Evolutionary conservation across 2,329 filamentous ascomycete species (phyloP), one percentile per base, ranked within the genome.

Genomic region (Penicillium sp.): DNA sequence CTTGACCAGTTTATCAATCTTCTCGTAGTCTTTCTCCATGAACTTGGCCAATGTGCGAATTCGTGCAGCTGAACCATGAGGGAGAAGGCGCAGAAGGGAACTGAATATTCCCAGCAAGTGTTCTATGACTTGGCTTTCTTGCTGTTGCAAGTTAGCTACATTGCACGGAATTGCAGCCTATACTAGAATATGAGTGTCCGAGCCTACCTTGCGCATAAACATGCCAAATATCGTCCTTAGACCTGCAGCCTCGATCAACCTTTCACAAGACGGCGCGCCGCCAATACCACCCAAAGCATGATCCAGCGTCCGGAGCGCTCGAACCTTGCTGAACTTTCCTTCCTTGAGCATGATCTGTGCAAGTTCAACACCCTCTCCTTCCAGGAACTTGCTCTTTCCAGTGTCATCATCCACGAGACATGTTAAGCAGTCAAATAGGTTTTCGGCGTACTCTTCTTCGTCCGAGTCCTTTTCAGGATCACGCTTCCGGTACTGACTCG

Each of bases 371-470:
- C 95, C 95, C 79, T 99, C 95, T 1, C 92, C 93, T 68, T 95
- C 91, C 38, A 97, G 74, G 65, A 98, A 95, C 62, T 91, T 92
- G 9, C 79, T 72, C 76, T 97, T 97, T 6, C 93, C 93, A 5
- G 84, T 78, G 0, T 83, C 75, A 62, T 92, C 90, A 69, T 96
- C 91, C 0, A 90, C 90, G 1, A 96, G 79, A 68, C 91, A 96
- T 0, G 91, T 91, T 19, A 98, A 75, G 1, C 89, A 87, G 72
- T 97, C 93, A 75, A 99, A 99, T 0, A 97, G 74, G 67, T 99
- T 97, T 77, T 96, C 92, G 73, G 96, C 91, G 74, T 91, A 97
- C 79, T 99, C 95, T 73, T 97, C 93, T 76, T 98, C 95, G 55
- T 95, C 90, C 35, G 90, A 88, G 62, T 93, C 92, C 72, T 91